Evolutionary conservation across 768 basidiomycete genomes (phyloP).

Genomic region (Cystofilobasidium ferigula): DNA sequence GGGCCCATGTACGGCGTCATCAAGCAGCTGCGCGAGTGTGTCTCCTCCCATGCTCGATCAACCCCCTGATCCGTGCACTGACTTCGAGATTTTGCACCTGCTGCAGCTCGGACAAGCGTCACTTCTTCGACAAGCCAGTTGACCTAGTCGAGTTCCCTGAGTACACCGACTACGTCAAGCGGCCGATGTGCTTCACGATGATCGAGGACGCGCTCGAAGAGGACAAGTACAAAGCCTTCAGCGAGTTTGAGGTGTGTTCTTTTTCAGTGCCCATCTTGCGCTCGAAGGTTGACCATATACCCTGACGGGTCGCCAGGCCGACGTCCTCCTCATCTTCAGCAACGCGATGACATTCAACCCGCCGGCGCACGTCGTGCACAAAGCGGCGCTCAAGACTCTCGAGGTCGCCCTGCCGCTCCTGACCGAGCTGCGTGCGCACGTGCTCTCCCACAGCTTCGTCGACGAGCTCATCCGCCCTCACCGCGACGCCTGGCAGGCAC

Average conservation of each 20-base stretch:
- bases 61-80: not conserved
- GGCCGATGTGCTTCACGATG: constrained; percentile 9
- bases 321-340: constrained; percentile 13
- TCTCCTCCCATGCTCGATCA: constrained; percentile 49
- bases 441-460: constrained; percentile 1
- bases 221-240: not conserved
- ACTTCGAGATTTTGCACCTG: not conserved
- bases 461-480: constrained; percentile 50
- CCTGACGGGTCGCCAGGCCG: constrained; percentile 1
- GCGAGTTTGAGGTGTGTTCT: constrained; percentile 14
- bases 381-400: constrained; percentile 56
- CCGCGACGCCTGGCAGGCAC: constrained; percentile 40
- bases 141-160: constrained; percentile 7
- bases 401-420: constrained; percentile 41
- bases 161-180: constrained; percentile 11
- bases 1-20: constrained; percentile 39
- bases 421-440: constrained; percentile 31
- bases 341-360: constrained; percentile 20
- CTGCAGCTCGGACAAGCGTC: constrained; percentile 57
- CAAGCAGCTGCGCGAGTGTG: constrained; percentile 51
- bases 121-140: constrained; percentile 38
- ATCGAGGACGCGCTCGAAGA: constrained; percentile 13
- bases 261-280: not conserved
- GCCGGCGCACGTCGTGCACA: constrained; percentile 57
- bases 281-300: too few species aligned